A percentile compares a stretch with the other conserved stretches of the same genome.
Conservation (phyloP, 176 grass and related monocot genomes). For the Bromus sterilis region DNA sequence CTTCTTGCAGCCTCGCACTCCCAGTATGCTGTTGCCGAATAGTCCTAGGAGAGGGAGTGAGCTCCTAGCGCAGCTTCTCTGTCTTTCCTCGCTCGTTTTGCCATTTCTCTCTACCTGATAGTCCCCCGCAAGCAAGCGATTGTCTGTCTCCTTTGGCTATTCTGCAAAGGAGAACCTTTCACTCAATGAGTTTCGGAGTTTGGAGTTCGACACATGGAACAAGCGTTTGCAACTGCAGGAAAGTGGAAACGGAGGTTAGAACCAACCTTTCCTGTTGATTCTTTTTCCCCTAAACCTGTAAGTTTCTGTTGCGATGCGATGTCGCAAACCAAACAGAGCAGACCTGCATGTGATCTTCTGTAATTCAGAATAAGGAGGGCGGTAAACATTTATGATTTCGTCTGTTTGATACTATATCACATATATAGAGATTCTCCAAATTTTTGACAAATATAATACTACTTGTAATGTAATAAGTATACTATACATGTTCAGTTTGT, state of each 20-base stretch:
- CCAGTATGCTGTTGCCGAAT: constrained; percentile 41
- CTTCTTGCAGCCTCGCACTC: constrained; percentile 85
- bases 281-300: background rate
- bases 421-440: background rate
- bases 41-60: constrained; percentile 16
- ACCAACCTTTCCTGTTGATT: constrained; percentile 25
- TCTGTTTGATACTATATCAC: background rate
- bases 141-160: background rate
- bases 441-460: too few species aligned
- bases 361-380: constrained; percentile 48
- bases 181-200: constrained; percentile 19
- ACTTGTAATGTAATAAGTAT: background rate
- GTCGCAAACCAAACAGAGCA: constrained; percentile 13
- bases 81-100: background rate
- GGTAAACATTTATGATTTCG: background rate
- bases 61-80: constrained; percentile 1
- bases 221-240: constrained; percentile 13
- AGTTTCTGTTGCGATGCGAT: too few species aligned
- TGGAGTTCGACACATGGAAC: background rate
- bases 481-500: background rate
- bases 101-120: background rate
- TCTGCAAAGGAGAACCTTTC: too few species aligned
- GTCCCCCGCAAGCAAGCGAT: background rate
- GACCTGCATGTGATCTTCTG: constrained; percentile 29
- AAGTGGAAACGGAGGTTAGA: constrained; percentile 23